Conservation (phyloP, 176 grass and related monocot genomes). For the Thinopyrum elongatum region DNA sequence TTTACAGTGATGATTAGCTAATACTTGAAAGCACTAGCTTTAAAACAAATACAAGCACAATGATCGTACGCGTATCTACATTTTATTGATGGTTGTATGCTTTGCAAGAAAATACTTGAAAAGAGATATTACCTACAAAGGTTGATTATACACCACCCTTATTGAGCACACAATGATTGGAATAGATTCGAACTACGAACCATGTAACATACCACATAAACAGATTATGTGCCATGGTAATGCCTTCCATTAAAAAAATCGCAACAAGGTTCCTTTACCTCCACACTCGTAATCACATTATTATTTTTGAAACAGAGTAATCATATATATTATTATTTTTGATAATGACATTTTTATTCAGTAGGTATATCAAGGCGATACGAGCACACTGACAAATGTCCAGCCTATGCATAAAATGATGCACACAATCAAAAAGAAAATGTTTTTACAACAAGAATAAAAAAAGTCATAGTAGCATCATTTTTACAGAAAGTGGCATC, state of each 20-base stretch:
- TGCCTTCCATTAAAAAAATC: too few species aligned
- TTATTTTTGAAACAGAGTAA: background rate
- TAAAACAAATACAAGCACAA: conserved; percentile 15
- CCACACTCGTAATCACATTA: background rate
- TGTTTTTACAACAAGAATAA: too few species aligned
- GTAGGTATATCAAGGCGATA: too few species aligned
- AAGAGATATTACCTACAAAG: conserved; percentile 20
- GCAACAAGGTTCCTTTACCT: background rate
- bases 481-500: background rate
- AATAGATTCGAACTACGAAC: background rate
- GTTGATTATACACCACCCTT: conserved; percentile 12
- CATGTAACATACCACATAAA: background rate
- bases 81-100: conserved; percentile 27
- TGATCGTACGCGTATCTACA: conserved; percentile 3
- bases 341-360: too few species aligned
- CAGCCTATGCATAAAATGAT: too few species aligned
- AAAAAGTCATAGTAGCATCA: background rate
- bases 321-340: background rate
- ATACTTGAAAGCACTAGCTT: background rate
- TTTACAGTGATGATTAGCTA: conserved; percentile 24
- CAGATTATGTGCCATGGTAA: background rate
- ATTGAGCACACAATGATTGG: conserved; percentile 33
- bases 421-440: background rate
- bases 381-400: too few species aligned
- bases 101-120: conserved; percentile 7